Percentiles rank a stretch among this genome's conserved stretches.
Conservation (phyloP, 176 grass and related monocot genomes). For the Ensete ventricosum region DNA sequence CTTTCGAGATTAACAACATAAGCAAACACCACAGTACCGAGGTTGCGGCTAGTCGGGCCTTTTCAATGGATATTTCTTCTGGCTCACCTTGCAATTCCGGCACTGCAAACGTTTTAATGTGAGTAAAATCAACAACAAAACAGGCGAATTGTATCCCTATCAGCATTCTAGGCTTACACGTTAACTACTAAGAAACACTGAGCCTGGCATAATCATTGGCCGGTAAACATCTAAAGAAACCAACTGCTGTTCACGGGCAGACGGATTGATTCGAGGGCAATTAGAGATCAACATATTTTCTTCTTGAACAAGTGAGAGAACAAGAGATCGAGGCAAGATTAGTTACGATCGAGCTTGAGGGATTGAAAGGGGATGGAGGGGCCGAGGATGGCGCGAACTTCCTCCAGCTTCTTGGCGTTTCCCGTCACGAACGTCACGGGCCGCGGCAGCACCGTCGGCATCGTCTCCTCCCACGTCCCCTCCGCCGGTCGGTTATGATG, state of each 20-base stretch:
- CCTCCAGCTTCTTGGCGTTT: constrained; percentile 97
- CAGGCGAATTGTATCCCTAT: not conserved
- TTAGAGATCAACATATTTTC: not conserved
- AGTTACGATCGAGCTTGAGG: constrained; percentile 75
- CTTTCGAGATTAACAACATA: not conserved
- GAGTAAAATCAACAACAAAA: not conserved
- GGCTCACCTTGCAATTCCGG: constrained; percentile 94
- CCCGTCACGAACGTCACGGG: constrained; percentile 94
- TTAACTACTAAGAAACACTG: not conserved
- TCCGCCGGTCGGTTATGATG: constrained; percentile 6
- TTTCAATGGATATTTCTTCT: constrained; percentile 96
- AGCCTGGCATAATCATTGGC: no score
- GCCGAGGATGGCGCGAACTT: constrained; percentile 76
- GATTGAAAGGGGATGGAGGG: constrained; percentile 84
- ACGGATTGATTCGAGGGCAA: not conserved
- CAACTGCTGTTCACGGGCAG: no score
- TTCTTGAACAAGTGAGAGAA: not conserved
- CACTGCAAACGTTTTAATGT: constrained; percentile 36
- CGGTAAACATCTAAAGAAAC: no score
- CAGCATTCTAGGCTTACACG: not conserved
- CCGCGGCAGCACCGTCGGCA: constrained; percentile 50
- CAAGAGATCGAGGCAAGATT: not conserved
- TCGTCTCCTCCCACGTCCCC: constrained; percentile 20
- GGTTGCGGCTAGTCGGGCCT: constrained; percentile 65
- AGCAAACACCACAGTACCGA: constrained; percentile 39